Evolutionary conservation across 805 yeast genomes (phyloP).

Genomic region (Brettanomyces sp.): DNA sequence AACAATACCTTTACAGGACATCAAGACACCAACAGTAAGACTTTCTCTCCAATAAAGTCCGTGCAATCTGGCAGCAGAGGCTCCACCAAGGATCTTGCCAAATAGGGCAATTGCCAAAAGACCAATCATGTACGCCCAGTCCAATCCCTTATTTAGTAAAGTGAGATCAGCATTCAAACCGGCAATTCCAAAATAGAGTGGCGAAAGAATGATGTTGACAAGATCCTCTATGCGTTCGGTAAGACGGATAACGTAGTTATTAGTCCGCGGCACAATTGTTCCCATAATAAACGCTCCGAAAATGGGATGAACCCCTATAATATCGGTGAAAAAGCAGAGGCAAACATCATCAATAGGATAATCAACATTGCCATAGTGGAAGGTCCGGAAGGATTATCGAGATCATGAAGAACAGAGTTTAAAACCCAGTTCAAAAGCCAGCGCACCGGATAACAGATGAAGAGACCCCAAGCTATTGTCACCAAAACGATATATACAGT

Average conservation of each 20-base stretch:
- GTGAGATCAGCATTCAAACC: slow-evolving; percentile 68
- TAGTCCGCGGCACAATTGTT: slow-evolving; percentile 64
- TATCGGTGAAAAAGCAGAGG: slow-evolving; percentile 71
- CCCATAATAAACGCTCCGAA: slow-evolving; percentile 82
- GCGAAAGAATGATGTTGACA: slow-evolving; percentile 62
- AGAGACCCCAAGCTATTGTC: slow-evolving; percentile 59
- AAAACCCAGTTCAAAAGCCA: slow-evolving; percentile 36
- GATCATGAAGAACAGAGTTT: slow-evolving; percentile 28
- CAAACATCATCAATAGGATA: slow-evolving; percentile 46
- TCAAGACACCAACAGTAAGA: slow-evolving; percentile 64
- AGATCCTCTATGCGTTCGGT: slow-evolving; percentile 73
- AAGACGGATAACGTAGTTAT: slow-evolving; percentile 58
- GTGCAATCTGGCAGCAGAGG: slow-evolving; percentile 49
- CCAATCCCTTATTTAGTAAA: slow-evolving; percentile 50
- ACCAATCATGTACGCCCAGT: slow-evolving; percentile 73
- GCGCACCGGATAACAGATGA: slow-evolving; percentile 50
- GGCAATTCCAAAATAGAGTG: slow-evolving; percentile 72
- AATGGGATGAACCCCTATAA: slow-evolving; percentile 79
- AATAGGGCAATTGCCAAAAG: slow-evolving; percentile 57
- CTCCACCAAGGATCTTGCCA: slow-evolving; percentile 63
- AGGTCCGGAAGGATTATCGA: slow-evolving; percentile 52
- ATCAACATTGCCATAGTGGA: slow-evolving; percentile 51
- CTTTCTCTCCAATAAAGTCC: slow-evolving; percentile 69
- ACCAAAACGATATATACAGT: slow-evolving; percentile 62
- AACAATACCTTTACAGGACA: slow-evolving; percentile 86